Conservation (phyloP, 1,284 basidiomycete genomes). For the Anthracocystis panici-leucophaei region DNA sequence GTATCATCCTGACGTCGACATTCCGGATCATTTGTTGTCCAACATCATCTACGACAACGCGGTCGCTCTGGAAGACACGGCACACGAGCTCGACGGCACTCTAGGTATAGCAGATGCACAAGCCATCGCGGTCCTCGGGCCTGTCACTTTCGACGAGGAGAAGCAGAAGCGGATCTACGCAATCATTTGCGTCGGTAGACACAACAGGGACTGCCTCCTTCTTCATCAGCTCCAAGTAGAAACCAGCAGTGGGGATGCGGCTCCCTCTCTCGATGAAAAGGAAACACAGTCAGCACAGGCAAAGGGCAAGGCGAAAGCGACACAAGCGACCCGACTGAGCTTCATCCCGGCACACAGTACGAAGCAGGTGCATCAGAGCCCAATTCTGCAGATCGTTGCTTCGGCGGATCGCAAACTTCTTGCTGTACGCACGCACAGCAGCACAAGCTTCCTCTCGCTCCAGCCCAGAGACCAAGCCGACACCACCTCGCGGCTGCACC, state of each 20-base stretch:
- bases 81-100: slow-evolving; percentile 19
- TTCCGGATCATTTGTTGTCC: slow-evolving; percentile 31
- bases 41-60: slow-evolving; percentile 33
- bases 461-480: not conserved
- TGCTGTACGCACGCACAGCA: slow-evolving; percentile 23
- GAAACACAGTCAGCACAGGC: not conserved
- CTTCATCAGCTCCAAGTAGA: slow-evolving; percentile 32
- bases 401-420: slow-evolving; percentile 9
- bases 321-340: slow-evolving; percentile 3
- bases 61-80: slow-evolving; percentile 9
- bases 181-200: slow-evolving; percentile 25
- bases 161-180: slow-evolving; percentile 9
- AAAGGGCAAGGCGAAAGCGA: slow-evolving; percentile 22
- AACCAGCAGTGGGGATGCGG: not conserved
- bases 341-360: slow-evolving; percentile 23
- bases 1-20: slow-evolving; percentile 29
- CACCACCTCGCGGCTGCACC: not conserved
- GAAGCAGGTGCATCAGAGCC: slow-evolving; percentile 20
- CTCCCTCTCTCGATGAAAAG: not conserved
- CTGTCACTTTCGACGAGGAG: slow-evolving; percentile 2
- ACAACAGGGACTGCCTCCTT: slow-evolving; percentile 28
- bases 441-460: slow-evolving; percentile 26
- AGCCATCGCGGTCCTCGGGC: slow-evolving; percentile 40
- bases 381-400: slow-evolving; percentile 31
- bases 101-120: slow-evolving; percentile 27